Evolutionary conservation across 331 rosid species (phyloP).

Genomic region (Malus hybrid): DNA sequence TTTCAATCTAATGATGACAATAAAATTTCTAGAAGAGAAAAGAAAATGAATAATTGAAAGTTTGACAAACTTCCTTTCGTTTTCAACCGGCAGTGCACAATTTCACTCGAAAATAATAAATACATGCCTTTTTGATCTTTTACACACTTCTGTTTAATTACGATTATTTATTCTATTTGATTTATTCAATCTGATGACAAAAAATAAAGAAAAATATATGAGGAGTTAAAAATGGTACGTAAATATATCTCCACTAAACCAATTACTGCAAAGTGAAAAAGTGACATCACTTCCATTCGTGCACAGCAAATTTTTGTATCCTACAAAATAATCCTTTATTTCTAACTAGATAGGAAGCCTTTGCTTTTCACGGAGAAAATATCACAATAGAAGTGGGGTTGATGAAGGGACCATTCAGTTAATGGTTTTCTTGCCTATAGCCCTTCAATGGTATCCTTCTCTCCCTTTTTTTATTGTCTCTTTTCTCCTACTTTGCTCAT

Average conservation of each 20-base stretch:
- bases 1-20: neutral
- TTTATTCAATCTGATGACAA: no score
- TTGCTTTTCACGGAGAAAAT: slow-evolving; percentile 11
- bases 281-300: slow-evolving; percentile 30
- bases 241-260: no score
- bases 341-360: neutral
- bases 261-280: slow-evolving; percentile 12
- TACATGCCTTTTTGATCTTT: no score
- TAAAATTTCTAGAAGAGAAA: no score
- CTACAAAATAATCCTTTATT: neutral
- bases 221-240: no score
- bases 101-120: no score
- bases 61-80: no score
- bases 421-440: slow-evolving; percentile 5
- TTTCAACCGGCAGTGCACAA: no score
- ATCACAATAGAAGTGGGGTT: slow-evolving; percentile 24
- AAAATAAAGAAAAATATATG: no score
- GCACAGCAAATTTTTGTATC: neutral
- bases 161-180: no score
- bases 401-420: slow-evolving; percentile 14
- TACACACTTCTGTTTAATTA: no score
- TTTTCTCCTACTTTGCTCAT: slow-evolving; percentile 2
- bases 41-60: no score
- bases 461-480: slow-evolving; percentile 16
- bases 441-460: slow-evolving; percentile 1